Percentiles rank a stretch among this genome's conserved stretches.
These are phyloP conservation scores for Powellomyces hirtus DNA, from an alignment of 192 early-diverging fungal species.

Conservation along the genomic window DNA sequence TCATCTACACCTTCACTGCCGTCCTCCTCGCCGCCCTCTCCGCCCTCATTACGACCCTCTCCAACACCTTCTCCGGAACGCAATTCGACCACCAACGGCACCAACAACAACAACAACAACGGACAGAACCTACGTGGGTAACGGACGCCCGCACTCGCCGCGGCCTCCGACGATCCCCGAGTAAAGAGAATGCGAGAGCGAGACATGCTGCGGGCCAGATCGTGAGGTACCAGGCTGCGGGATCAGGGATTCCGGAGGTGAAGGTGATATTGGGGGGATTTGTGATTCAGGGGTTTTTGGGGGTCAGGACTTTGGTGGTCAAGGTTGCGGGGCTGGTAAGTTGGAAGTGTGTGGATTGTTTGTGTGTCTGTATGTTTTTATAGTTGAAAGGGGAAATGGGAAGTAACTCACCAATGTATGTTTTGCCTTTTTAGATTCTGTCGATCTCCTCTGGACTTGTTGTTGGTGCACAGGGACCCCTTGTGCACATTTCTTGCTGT, in stretches of 20 bases:
- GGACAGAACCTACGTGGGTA: conserved; percentile 4
- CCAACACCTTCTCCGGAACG: background rate
- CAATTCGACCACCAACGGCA: background rate
- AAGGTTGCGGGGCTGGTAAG: conserved; percentile 21
- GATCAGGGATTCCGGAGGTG: conserved; percentile 82
- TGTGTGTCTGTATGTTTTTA: background rate
- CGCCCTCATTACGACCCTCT: background rate
- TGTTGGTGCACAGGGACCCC: conserved; percentile 71
- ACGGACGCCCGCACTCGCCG: conserved; percentile 12
- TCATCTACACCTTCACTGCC: too few relatives aligned
- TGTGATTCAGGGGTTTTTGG: conserved; percentile 89
- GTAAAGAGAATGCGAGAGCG: background rate
- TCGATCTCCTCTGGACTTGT: conserved; percentile 44
- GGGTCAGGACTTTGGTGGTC: conserved; percentile 76
- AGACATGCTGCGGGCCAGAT: background rate
- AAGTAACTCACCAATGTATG: too few relatives aligned
- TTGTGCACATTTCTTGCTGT: conserved; percentile 93
- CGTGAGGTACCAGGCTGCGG: conserved; percentile 54
- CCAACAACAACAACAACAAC: too few relatives aligned
- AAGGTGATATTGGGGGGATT: conserved; percentile 97
- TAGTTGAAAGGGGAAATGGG: too few relatives aligned
- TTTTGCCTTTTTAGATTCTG: conserved; percentile 54
- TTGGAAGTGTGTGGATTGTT: too few relatives aligned
- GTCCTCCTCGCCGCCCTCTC: conserved; percentile 7
- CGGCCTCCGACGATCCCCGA: conserved; percentile 12